Conservation (phyloP, 2,329 filamentous ascomycete species). For the Gaeumannomyces tritici region DNA sequence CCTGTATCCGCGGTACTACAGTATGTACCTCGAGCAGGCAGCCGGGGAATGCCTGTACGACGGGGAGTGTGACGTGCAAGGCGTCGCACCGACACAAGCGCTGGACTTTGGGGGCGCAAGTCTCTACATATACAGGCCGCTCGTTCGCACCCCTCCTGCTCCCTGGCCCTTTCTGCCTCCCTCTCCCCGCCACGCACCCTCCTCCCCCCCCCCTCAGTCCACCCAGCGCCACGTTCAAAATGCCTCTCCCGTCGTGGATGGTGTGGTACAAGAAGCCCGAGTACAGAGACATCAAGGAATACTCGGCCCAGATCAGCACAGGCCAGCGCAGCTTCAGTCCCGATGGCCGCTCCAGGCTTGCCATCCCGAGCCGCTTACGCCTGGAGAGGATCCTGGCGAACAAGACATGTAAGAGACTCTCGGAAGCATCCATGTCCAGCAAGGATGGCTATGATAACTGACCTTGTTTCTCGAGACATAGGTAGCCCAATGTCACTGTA, state of each 20-base stretch:
- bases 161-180: background rate
- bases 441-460: background rate
- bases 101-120: background rate
- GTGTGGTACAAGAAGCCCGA: conserved; percentile 40
- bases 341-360: conserved; percentile 21
- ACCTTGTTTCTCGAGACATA: conserved; percentile 8
- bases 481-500: conserved; percentile 38
- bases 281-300: conserved; percentile 36
- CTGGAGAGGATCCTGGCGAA: conserved; percentile 37
- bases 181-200: background rate
- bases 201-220: no score
- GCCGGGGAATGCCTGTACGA: background rate
- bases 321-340: conserved; percentile 26
- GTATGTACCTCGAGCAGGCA: background rate
- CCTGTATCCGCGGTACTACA: background rate
- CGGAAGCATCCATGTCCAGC: background rate
- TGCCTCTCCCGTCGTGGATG: conserved; percentile 25
- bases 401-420: conserved; percentile 28
- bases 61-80: background rate
- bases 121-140: background rate
- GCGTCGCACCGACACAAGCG: background rate
- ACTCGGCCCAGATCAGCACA: conserved; percentile 24
- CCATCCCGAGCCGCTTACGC: conserved; percentile 27
- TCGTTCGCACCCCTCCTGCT: background rate
- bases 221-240: conserved; percentile 6